Evolutionary conservation across 2,329 filamentous ascomycete species (phyloP).

Genomic region (Calonectria hongkongensis): DNA sequence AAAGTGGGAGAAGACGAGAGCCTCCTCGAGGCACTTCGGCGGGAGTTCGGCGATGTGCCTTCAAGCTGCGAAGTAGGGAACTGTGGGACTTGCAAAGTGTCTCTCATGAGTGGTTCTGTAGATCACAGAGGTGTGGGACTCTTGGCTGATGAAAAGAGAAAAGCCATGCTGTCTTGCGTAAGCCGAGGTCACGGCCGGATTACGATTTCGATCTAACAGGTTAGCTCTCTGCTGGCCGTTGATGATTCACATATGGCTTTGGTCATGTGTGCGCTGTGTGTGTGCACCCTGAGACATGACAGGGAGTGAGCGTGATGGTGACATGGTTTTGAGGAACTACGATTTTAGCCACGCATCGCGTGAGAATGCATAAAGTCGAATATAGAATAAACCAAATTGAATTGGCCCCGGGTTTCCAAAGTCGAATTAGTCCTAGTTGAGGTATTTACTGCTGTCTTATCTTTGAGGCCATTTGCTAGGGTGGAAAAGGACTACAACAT

Average conservation of each 20-base stretch:
- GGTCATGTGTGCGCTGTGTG: constrained; percentile 37
- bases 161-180: constrained; percentile 70
- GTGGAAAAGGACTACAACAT: not conserved
- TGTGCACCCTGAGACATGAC: not conserved
- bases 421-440: not conserved
- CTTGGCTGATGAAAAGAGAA: constrained; percentile 65
- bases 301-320: not conserved
- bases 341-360: not conserved
- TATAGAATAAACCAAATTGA: not conserved
- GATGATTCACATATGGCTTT: constrained; percentile 11
- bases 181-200: constrained; percentile 71
- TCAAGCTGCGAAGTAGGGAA: constrained; percentile 74
- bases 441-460: not conserved
- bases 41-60: constrained; percentile 64
- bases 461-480: not conserved
- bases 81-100: constrained; percentile 71
- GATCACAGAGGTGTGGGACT: constrained; percentile 71
- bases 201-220: constrained; percentile 66
- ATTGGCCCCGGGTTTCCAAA: not conserved
- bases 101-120: constrained; percentile 64
- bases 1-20: constrained; percentile 69
- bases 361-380: not conserved
- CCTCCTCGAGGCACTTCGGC: constrained; percentile 68
- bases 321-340: not conserved
- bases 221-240: not conserved